Percentiles rank a stretch among this genome's conserved stretches.
These are phyloP conservation scores for Penicillium nucicola DNA, from an alignment of 495 filamentous ascomycete genomes.

Conservation along the genomic window DNA sequence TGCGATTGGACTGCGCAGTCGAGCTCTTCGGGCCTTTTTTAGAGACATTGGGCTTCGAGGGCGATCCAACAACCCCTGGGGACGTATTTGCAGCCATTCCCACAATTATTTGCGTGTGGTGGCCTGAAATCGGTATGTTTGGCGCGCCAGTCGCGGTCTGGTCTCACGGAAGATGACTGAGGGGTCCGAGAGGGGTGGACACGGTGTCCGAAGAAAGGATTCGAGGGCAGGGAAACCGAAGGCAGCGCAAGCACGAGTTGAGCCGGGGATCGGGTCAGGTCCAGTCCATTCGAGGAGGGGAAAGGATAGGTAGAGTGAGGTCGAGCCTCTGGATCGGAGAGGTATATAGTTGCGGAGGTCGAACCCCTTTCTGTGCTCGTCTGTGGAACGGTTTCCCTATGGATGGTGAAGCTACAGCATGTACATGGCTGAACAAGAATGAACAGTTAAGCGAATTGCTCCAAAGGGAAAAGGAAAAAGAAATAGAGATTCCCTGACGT, in stretches of 20 bases:
- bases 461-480: slow-evolving; percentile 6
- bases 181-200: not conserved
- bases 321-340: not conserved
- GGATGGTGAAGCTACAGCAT: slow-evolving; percentile 16
- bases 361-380: slow-evolving; percentile 27
- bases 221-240: slow-evolving; percentile 21
- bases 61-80: slow-evolving; percentile 1
- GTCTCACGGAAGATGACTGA: not conserved
- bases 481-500: slow-evolving; percentile 25
- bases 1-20: slow-evolving; percentile 12
- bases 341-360: slow-evolving; percentile 5
- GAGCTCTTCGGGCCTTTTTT: not conserved
- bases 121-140: not conserved
- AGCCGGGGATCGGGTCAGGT: slow-evolving; percentile 12
- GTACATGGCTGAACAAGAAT: slow-evolving; percentile 20
- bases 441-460: slow-evolving; percentile 8
- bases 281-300: slow-evolving; percentile 3
- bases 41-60: not conserved
- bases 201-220: not conserved
- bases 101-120: not conserved
- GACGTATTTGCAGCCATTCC: slow-evolving; percentile 7
- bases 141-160: slow-evolving; percentile 1
- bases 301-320: not conserved
- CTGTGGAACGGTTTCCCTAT: slow-evolving; percentile 25
- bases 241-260: slow-evolving; percentile 14